phyloP scores from a whole-genome alignment of 495 filamentous ascomycete species.

The Pseudoneurospora amorphoporcata region DNA sequence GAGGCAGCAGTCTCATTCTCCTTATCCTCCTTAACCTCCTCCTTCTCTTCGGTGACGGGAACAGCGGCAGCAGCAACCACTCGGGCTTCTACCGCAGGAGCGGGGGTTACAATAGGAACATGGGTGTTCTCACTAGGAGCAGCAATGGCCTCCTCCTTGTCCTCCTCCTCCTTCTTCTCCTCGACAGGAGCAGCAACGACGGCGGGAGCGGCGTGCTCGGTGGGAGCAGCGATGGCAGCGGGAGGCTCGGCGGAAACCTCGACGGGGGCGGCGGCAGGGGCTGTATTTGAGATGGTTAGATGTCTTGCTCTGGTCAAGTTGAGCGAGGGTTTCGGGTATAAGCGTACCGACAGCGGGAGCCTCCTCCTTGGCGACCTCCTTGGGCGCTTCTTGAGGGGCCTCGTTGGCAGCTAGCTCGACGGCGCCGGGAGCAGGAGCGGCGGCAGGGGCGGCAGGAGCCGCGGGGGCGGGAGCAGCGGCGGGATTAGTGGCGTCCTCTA shows the following conservation, averaged over 20 bases:
- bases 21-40: not conserved
- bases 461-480: conserved; percentile 1
- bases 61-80: not conserved
- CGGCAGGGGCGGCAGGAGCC: conserved; percentile 4
- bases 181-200: not conserved
- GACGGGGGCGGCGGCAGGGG: not conserved
- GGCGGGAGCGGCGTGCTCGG: not conserved
- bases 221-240: not conserved
- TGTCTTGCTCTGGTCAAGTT: not conserved
- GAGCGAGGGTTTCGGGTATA: not conserved
- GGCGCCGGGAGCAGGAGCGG: conserved; percentile 1
- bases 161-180: conserved; percentile 36
- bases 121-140: not conserved
- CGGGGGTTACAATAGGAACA: not conserved
- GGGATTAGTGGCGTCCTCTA: conserved; percentile 1
- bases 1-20: conserved; percentile 45
- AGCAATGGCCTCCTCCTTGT: not conserved
- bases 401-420: not conserved
- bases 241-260: conserved; percentile 7
- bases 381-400: not conserved
- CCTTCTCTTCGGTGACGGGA: not conserved
- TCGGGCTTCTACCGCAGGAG: not conserved
- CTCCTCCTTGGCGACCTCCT: not conserved
- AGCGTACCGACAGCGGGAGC: not conserved
- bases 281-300: not conserved